Evolutionary conservation across 106 monocot genomes (phyloP).

Genomic region (Dendrobium chrysotoxum): DNA sequence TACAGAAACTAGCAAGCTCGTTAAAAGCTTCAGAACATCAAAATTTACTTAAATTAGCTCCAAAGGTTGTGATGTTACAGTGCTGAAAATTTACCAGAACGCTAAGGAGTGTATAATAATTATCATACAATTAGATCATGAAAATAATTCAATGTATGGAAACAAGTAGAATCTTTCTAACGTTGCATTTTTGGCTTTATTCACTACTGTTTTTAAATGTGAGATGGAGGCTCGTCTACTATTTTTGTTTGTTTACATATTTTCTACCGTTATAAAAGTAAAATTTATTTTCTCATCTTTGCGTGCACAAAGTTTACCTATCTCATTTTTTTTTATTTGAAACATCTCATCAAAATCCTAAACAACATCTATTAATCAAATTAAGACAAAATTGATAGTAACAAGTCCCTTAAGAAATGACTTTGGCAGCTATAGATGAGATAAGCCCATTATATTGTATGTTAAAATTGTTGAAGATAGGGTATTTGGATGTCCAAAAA

Average conservation of each 20-base stretch:
- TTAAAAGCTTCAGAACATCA: background rate
- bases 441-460: too few species aligned
- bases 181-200: background rate
- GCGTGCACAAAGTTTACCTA: too few species aligned
- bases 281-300: too few species aligned
- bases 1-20: background rate
- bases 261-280: background rate
- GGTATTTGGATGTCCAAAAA: too few species aligned
- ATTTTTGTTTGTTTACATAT: background rate
- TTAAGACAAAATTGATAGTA: too few species aligned
- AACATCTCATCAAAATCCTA: too few species aligned
- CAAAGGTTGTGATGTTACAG: background rate
- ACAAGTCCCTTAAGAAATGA: too few species aligned
- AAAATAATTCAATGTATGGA: background rate
- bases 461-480: too few species aligned
- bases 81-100: background rate
- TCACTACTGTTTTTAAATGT: background rate
- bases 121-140: background rate
- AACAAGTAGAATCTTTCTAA: background rate
- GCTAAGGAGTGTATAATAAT: background rate
- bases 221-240: background rate
- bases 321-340: too few species aligned
- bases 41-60: background rate
- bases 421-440: too few species aligned
- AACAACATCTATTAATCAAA: too few species aligned